Conservation (phyloP, 495 filamentous ascomycete species). For the Xylaria sp. region DNA sequence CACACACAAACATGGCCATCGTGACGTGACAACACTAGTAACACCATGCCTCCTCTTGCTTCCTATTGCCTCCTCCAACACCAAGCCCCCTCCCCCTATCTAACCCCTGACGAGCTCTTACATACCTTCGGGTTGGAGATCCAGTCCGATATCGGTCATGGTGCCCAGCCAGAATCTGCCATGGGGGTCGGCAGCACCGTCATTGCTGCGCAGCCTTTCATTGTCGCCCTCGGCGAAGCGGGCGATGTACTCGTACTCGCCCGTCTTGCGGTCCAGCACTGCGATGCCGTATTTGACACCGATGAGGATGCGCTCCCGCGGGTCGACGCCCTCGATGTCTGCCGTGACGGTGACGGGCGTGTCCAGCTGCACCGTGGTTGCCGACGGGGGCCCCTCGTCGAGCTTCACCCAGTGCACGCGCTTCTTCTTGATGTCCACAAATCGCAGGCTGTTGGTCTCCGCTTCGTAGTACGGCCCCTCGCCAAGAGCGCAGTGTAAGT, state of each 20-base stretch:
- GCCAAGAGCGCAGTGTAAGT: conserved; percentile 74
- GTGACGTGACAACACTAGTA: not conserved
- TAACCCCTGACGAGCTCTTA: too few species aligned
- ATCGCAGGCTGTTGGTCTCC: conserved; percentile 74
- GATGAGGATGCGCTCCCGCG: conserved; percentile 69
- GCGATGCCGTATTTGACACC: conserved; percentile 85
- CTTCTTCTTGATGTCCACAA: conserved; percentile 86
- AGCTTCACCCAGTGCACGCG: conserved; percentile 78
- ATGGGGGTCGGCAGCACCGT: conserved; percentile 79
- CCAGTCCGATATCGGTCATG: conserved; percentile 77
- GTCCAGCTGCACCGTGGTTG: conserved; percentile 66
- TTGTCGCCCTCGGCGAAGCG: conserved; percentile 54
- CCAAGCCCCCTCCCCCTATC: too few species aligned
- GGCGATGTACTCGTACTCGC: conserved; percentile 51
- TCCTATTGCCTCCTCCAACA: too few species aligned
- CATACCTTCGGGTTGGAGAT: conserved; percentile 59
- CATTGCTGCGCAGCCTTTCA: conserved; percentile 70
- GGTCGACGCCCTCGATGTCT: conserved; percentile 74
- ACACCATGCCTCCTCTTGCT: conserved; percentile 5
- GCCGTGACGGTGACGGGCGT: conserved; percentile 79
- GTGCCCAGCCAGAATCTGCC: conserved; percentile 89
- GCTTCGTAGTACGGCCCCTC: conserved; percentile 85
- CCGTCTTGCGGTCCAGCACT: conserved; percentile 69
- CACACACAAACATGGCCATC: not conserved
- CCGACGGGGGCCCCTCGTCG: conserved; percentile 64